Evolutionary conservation across 2,329 filamentous ascomycete species (phyloP).

Genomic region (Exophiala sp.): DNA sequence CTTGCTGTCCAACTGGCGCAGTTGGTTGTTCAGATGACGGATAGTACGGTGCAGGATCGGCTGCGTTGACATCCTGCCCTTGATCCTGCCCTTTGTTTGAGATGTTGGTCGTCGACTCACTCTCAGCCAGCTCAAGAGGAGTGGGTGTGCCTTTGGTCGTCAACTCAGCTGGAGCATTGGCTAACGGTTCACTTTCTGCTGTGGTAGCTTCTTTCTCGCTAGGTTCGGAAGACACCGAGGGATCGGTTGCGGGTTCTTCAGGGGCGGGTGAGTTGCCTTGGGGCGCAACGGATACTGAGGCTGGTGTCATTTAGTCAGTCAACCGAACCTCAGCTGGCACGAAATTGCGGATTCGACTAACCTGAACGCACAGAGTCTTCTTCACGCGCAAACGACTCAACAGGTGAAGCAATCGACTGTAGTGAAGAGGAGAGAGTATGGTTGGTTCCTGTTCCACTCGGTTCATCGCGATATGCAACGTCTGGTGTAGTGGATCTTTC

Average conservation of each 20-base stretch:
- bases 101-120: background rate
- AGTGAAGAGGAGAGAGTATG: background rate
- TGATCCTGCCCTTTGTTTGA: too few species aligned
- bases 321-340: background rate
- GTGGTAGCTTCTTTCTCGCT: constrained; percentile 1
- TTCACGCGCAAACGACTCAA: background rate
- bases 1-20: background rate
- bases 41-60: background rate
- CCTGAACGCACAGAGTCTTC: constrained; percentile 6
- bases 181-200: background rate
- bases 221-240: background rate
- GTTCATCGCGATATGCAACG: background rate
- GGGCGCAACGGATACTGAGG: constrained; percentile 4
- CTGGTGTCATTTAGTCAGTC: constrained; percentile 4
- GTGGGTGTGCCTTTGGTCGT: background rate
- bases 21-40: background rate
- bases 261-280: background rate
- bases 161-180: background rate
- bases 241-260: constrained; percentile 2
- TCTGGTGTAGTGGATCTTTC: background rate
- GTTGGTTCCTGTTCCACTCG: background rate
- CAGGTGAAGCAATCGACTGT: background rate
- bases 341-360: background rate
- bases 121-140: background rate
- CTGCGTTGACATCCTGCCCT: too few species aligned